Conservation (phyloP, 129 eudicot genomes). For the Helianthus annuus region HanXRQr2.0-SUNRISE NC_035440.2:3595675-3596174, state of each 20-base stretch:
- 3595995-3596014: too few relatives aligned
- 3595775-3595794: constrained; percentile 8
- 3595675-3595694: background rate
- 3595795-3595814: background rate
- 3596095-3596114: too few relatives aligned
- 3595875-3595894: constrained; percentile 8
- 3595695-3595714: background rate
- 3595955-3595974: too few relatives aligned
- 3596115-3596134: background rate
- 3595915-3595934: too few relatives aligned
- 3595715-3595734: background rate
- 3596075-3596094: background rate
- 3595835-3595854: background rate
- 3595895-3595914: too few relatives aligned
- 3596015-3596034: too few relatives aligned
- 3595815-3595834: too few relatives aligned
- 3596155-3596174: too few relatives aligned
- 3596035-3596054: too few relatives aligned
- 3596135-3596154: too few relatives aligned
- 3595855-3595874: background rate
- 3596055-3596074: background rate
- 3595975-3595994: too few relatives aligned
- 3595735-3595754: background rate
- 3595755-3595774: constrained; percentile 13
- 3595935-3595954: too few relatives aligned